Evolutionary conservation across 148 eudicot species (phyloP).

Genomic region (Polygonum aviculare): DNA sequence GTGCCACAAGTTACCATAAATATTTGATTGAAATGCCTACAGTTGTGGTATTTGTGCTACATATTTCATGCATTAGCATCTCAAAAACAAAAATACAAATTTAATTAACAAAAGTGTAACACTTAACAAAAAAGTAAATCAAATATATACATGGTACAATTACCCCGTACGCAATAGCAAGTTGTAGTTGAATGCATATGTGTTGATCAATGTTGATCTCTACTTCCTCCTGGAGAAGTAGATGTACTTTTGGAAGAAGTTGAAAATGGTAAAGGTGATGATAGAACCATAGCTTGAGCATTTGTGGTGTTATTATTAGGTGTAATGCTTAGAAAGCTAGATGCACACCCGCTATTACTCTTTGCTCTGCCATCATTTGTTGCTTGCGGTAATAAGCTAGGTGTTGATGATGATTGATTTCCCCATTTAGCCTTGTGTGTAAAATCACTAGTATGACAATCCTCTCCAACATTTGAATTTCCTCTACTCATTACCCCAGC

Average conservation of each 20-base stretch:
- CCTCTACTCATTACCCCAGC: constrained; percentile 7
- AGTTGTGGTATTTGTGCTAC: background rate
- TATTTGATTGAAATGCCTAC: background rate
- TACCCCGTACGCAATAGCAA: background rate
- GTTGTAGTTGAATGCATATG: background rate
- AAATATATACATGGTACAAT: background rate
- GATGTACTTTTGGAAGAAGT: constrained; percentile 35
- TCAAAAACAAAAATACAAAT: background rate
- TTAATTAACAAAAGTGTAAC: background rate
- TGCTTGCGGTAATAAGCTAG: background rate
- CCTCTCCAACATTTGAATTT: constrained; percentile 3
- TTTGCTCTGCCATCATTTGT: constrained; percentile 13
- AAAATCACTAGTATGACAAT: background rate
- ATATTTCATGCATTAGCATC: background rate
- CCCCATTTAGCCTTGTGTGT: constrained; percentile 18
- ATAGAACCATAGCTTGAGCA: constrained; percentile 19
- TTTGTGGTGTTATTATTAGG: constrained; percentile 16
- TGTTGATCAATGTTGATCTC: constrained; percentile 16
- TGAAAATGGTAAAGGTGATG: constrained; percentile 25
- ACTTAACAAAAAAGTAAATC: background rate
- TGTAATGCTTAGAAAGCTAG: constrained; percentile 26
- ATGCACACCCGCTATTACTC: constrained; percentile 25
- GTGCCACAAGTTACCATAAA: background rate
- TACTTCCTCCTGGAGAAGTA: constrained; percentile 31
- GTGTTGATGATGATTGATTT: constrained; percentile 27